Evolutionary conservation across 176 grass and related monocot species (phyloP), one percentile per base, ranked within the genome.

Genomic region (Alloteropsis semialata): DNA sequence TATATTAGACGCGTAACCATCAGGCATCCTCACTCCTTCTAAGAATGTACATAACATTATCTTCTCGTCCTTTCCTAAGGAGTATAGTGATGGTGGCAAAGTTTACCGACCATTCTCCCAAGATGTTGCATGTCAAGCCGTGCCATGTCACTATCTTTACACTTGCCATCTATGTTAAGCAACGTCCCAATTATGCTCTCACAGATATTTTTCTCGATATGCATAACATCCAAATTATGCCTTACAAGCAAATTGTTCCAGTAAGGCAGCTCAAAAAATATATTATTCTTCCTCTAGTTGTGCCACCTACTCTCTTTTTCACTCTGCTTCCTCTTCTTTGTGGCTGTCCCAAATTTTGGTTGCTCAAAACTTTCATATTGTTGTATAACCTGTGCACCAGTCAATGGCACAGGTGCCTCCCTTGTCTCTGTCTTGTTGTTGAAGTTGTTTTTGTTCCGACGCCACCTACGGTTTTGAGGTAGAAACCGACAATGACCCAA

Each of bases 1-100:
- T 5, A 78, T 78, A 60, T 78, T 85, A 4, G 83, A 77, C 7
- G 74, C 83, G 19, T 61, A 70, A 12, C 83, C 48, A 36, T 85
- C n/a, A 21, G 44, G 48, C 25, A 85, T 36, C 54, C 60, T 85
- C 8, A 85, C 74, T 57, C 49, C 66, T 33, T 61, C 33, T 15
- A 83, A 15, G 8, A 81, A 68, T 53, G 10, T 81, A 22, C 37
- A 69, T 69, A 69, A 25, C 22, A 24, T 15, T 42, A 1, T 30
- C 17, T 61, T 83, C 22, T 83, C 51, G 13, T 50, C 25, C 15
- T 63, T 84, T 34, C 49, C 66, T 25, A 83, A 46, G 11, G 34
- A 28, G 50, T 83, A 83, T 19, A 46, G 21, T 12, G 48, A 36
- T 44, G 70, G 19, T 14, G 54, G 48, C 34, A 72, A 32, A 21